Evolutionary conservation across 257 asterid genomes (phyloP).

Genomic region (Capsicum pubescens): DNA sequence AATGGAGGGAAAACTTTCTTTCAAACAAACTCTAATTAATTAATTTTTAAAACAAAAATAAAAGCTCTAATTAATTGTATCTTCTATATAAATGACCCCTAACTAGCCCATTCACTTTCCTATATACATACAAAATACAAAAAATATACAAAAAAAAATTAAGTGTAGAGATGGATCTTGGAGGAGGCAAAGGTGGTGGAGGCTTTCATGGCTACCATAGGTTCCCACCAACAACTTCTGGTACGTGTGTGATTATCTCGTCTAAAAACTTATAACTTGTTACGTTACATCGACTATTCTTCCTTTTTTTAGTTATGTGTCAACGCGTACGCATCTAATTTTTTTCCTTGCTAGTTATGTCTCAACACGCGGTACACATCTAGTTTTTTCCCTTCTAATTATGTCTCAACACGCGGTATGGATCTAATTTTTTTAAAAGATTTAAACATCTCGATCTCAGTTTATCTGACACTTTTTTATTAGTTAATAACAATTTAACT

Average conservation of each 20-base stretch:
- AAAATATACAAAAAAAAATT: background rate
- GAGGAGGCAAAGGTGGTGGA: constrained; percentile 4
- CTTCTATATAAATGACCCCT: background rate
- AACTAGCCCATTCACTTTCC: background rate
- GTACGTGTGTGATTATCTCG: background rate
- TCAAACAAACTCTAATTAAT: too few relatives aligned
- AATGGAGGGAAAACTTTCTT: too few relatives aligned
- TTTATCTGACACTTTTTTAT: too few relatives aligned
- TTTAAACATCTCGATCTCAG: too few relatives aligned
- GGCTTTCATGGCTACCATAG: background rate
- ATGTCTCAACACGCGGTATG: too few relatives aligned
- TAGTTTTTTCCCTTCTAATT: background rate
- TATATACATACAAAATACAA: background rate
- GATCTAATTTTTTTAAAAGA: too few relatives aligned
- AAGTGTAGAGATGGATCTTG: constrained; percentile 2
- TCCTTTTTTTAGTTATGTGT: background rate
- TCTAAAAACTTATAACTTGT: background rate
- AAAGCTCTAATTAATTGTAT: background rate
- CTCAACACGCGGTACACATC: too few relatives aligned
- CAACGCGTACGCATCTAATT: too few relatives aligned
- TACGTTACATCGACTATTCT: background rate
- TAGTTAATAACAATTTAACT: too few relatives aligned
- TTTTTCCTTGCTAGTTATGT: too few relatives aligned
- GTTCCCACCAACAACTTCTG: background rate
- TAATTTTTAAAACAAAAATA: too few relatives aligned